Evolutionary conservation across 1,139 yeast genomes (phyloP).

Genomic region (Kodamaea ohmeri): DNA sequence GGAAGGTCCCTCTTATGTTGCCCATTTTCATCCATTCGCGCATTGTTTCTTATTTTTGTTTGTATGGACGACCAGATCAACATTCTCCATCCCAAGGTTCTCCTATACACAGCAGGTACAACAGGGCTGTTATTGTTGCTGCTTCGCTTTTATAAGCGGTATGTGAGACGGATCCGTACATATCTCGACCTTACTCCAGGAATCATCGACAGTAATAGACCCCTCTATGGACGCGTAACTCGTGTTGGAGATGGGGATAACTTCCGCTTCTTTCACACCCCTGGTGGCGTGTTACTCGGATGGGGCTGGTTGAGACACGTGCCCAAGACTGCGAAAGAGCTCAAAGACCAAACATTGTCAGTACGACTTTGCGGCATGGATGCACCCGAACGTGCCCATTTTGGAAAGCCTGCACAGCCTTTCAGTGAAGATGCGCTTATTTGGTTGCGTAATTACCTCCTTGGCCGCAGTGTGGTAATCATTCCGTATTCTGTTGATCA

Average conservation of each 20-base stretch:
- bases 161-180: constrained; percentile 32
- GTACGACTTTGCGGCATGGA: constrained; percentile 92
- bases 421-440: constrained; percentile 76
- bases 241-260: constrained; percentile 97
- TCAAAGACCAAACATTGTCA: constrained; percentile 59
- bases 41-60: neutral
- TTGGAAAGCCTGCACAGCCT: constrained; percentile 93
- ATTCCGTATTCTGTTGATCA: constrained; percentile 84
- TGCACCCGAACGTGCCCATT: constrained; percentile 95
- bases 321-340: constrained; percentile 40
- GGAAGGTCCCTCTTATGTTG: no score
- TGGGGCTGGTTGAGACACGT: constrained; percentile 85
- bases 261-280: constrained; percentile 87
- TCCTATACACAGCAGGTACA: constrained; percentile 39
- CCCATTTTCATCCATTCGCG: neutral
- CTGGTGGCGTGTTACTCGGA: constrained; percentile 84
- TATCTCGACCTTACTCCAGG: constrained; percentile 41
- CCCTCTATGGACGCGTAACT: constrained; percentile 76
- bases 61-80: constrained; percentile 16
- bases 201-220: constrained; percentile 31
- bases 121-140: constrained; percentile 33
- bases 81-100: constrained; percentile 40
- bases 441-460: constrained; percentile 67
- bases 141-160: constrained; percentile 33
- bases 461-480: constrained; percentile 66